A percentile compares a stretch with the other conserved stretches of the same genome.
phyloP scores from a whole-genome alignment of 2,329 filamentous ascomycete genomes.

The Venturiaceae sp. region DNA sequence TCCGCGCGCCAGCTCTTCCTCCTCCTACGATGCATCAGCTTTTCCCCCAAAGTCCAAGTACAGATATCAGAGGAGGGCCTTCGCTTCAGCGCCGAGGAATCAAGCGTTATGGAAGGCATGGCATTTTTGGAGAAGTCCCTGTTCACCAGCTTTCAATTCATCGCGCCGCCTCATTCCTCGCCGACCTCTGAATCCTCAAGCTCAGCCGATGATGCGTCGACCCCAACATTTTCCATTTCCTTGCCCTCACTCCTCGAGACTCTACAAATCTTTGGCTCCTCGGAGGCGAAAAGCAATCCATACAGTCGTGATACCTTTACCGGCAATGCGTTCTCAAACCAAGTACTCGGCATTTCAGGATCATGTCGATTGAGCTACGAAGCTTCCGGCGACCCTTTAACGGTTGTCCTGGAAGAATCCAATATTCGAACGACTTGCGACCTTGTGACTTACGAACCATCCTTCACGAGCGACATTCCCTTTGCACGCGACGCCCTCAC shows the following conservation, averaged over 20 bases:
- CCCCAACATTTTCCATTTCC: conserved; percentile 54
- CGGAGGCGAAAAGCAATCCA: conserved; percentile 19
- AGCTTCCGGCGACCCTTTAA: conserved; percentile 65
- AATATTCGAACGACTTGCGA: conserved; percentile 85
- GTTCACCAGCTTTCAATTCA: conserved; percentile 77
- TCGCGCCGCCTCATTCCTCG: conserved; percentile 34
- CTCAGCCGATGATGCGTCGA: conserved; percentile 24
- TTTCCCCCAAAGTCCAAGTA: conserved; percentile 50
- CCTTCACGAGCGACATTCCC: conserved; percentile 55
- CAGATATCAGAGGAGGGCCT: conserved; percentile 80
- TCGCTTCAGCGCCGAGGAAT: conserved; percentile 79
- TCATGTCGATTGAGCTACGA: conserved; percentile 77
- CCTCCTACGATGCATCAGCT: conserved; percentile 53
- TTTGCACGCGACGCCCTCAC: conserved; percentile 70
- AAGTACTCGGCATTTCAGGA: conserved; percentile 72
- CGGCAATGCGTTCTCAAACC: conserved; percentile 68
- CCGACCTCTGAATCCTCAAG: conserved; percentile 26
- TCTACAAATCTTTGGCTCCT: conserved; percentile 83
- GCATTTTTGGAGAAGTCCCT: conserved; percentile 82
- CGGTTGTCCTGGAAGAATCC: conserved; percentile 76
- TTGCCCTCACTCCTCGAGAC: conserved; percentile 83
- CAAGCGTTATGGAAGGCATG: conserved; percentile 79
- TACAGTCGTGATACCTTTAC: conserved; percentile 16
- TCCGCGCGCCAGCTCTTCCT: conserved; percentile 67
- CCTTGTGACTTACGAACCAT: conserved; percentile 73